These are phyloP conservation scores for Cornus suecica DNA, from an alignment of 148 eudicot species.

Conservation along the genomic window DNA sequence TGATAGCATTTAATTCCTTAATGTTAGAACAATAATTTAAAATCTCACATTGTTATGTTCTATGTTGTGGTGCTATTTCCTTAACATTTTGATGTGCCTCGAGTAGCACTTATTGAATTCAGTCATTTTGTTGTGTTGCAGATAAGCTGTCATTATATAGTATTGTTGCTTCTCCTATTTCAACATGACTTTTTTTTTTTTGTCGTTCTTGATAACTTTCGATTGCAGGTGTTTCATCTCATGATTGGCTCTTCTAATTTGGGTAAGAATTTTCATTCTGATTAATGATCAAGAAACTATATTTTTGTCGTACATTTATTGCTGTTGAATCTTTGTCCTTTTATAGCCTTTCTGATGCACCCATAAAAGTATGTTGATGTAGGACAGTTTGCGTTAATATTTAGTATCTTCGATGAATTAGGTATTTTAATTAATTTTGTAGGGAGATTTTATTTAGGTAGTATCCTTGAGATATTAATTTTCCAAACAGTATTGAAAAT, in stretches of 20 bases:
- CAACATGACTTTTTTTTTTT: neutral
- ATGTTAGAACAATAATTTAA: neutral
- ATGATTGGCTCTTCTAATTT: conserved; percentile 73
- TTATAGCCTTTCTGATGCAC: neutral
- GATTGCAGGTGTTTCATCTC: conserved; percentile 79
- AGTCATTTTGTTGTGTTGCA: neutral
- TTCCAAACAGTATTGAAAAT: too few species aligned
- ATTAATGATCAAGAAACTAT: neutral
- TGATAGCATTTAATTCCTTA: neutral
- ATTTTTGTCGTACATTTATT: conserved; percentile 1
- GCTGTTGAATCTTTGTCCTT: neutral
- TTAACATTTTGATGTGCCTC: neutral
- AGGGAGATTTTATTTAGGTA: too few species aligned
- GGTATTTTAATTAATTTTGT: too few species aligned
- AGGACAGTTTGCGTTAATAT: too few species aligned
- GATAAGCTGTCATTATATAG: neutral
- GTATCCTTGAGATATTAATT: too few species aligned
- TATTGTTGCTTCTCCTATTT: neutral
- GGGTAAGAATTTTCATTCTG: conserved; percentile 45
- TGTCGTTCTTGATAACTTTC: conserved; percentile 19
- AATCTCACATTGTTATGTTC: neutral
- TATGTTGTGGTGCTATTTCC: neutral
- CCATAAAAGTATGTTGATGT: neutral
- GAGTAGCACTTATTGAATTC: neutral
- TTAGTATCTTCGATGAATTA: too few species aligned